Evolutionary conservation across 2,329 filamentous ascomycete genomes (phyloP).

Genomic region (Chrysoporthe austroafricana): DNA sequence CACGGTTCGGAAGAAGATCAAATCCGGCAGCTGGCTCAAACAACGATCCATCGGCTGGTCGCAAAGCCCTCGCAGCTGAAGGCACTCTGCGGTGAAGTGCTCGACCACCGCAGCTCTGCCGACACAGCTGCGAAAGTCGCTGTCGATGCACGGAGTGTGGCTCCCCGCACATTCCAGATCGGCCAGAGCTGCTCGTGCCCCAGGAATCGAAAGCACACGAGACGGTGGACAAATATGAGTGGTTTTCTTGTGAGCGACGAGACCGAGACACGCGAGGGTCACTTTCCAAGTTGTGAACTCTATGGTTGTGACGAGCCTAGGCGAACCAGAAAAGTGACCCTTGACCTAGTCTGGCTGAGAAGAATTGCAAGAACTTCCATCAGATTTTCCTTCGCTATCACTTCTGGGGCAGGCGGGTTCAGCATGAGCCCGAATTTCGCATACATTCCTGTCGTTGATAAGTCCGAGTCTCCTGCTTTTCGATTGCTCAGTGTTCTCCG

Average conservation of each 20-base stretch:
- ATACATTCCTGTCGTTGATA: background rate
- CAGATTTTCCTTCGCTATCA: background rate
- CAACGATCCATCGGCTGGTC: background rate
- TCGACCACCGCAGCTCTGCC: background rate
- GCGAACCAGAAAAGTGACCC: background rate
- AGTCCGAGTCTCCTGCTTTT: background rate
- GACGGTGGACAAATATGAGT: background rate
- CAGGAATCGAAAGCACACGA: background rate
- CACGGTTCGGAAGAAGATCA: background rate
- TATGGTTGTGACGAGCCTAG: background rate
- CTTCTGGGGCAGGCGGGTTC: background rate
- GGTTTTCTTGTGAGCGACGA: background rate
- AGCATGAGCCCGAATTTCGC: background rate
- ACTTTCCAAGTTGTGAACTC: background rate
- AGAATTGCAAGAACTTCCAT: background rate
- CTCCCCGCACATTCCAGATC: fast-evolving
- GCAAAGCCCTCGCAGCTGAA: background rate
- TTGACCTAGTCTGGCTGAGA: background rate
- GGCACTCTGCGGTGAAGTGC: background rate
- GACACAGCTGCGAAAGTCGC: too few relatives aligned
- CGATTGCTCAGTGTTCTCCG: background rate
- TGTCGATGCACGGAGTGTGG: background rate
- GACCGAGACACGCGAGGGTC: background rate
- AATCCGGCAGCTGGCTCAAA: background rate
- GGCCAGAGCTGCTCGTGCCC: background rate